Evolutionary conservation across 352 stramenopile genomes (phyloP).

Genomic region (Aphanomyces invadans): DNA sequence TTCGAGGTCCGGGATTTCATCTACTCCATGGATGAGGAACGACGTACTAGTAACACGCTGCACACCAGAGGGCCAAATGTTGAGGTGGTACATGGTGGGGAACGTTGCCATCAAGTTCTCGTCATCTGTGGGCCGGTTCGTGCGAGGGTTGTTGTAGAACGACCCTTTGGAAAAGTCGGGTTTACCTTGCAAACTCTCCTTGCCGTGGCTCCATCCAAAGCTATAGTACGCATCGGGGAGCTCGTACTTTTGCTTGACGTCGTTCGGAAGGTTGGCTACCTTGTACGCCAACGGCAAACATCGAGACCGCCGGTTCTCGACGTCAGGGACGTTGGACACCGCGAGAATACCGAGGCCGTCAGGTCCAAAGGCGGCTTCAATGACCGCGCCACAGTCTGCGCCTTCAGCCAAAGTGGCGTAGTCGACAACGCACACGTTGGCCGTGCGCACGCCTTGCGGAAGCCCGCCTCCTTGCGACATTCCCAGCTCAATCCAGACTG

Average conservation of each 20-base stretch:
- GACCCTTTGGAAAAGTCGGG: constrained; percentile 92
- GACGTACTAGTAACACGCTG: background rate
- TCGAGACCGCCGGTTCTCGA: constrained; percentile 54
- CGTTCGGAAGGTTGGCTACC: constrained; percentile 69
- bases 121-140: constrained; percentile 77
- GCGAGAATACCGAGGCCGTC: constrained; percentile 87
- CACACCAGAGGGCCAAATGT: constrained; percentile 84
- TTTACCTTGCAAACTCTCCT: constrained; percentile 90
- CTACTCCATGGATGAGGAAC: too few species aligned
- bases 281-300: constrained; percentile 84
- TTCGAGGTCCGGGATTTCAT: constrained; percentile 77
- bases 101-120: constrained; percentile 65
- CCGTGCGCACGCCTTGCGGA: background rate
- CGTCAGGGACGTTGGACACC: constrained; percentile 77
- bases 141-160: constrained; percentile 96
- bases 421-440: constrained; percentile 53
- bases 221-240: constrained; percentile 89
- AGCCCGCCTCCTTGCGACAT: background rate
- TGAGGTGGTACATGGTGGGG: constrained; percentile 90
- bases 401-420: constrained; percentile 46
- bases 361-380: constrained; percentile 81
- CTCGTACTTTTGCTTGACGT: constrained; percentile 75
- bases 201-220: constrained; percentile 94
- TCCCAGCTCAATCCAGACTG: background rate
- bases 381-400: constrained; percentile 38